phyloP scores from a whole-genome alignment of 805 yeast genomes.

The Kodamaea kakaduensis region DNA sequence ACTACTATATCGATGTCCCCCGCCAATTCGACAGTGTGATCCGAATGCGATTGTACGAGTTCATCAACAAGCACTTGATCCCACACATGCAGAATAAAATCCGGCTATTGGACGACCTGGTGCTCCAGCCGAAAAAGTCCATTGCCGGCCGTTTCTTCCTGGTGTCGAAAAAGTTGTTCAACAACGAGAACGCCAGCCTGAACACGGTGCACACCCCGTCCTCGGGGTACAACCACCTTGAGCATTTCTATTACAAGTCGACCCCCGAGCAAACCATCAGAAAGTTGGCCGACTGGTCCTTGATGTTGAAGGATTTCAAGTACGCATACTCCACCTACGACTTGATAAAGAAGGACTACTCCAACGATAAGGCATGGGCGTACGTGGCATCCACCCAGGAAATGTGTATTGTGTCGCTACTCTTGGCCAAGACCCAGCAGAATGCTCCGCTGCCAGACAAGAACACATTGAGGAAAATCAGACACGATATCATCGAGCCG shows the following conservation, averaged over 20 bases:
- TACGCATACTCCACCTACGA: constrained; percentile 84
- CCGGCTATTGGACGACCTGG: constrained; percentile 80
- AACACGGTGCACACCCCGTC: constrained; percentile 1
- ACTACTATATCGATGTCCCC: constrained; percentile 25
- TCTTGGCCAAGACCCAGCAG: constrained; percentile 53
- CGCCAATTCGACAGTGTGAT: constrained; percentile 39
- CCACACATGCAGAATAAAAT: constrained; percentile 86
- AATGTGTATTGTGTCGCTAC: constrained; percentile 70
- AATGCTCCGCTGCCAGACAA: constrained; percentile 32
- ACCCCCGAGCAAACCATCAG: constrained; percentile 72
- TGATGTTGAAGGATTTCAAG: constrained; percentile 86
- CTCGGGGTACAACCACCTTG: constrained; percentile 43
- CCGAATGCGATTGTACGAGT: constrained; percentile 40
- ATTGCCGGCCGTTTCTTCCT: constrained; percentile 68
- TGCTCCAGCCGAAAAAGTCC: constrained; percentile 72
- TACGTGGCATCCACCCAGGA: constrained; percentile 84
- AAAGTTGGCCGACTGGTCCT: constrained; percentile 86
- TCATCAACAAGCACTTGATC: constrained; percentile 48
- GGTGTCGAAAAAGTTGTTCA: constrained; percentile 58
- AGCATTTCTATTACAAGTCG: constrained; percentile 56
- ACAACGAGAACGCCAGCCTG: constrained; percentile 29
- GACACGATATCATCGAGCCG: constrained; percentile 54
- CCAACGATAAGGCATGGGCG: constrained; percentile 74
- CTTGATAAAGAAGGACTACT: constrained; percentile 69
- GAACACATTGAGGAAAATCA: constrained; percentile 43